These are phyloP conservation scores for Backusella circina DNA, from an alignment of 192 early-diverging fungal genomes.

Conservation along the genomic window DNA sequence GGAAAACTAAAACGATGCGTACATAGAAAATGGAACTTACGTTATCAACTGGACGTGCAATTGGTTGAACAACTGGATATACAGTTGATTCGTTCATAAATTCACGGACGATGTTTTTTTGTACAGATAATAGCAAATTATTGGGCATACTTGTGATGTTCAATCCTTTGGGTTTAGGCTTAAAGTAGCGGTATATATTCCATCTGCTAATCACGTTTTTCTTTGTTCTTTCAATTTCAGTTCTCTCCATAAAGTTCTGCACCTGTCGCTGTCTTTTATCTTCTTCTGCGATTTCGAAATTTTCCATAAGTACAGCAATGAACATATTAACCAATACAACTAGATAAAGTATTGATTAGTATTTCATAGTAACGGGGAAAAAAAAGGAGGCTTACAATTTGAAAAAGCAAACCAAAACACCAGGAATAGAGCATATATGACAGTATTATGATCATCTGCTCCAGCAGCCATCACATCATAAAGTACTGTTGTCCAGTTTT, in stretches of 20 bases:
- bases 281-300: constrained; percentile 57
- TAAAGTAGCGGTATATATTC: constrained; percentile 51
- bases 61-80: not conserved
- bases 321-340: constrained; percentile 63
- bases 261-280: constrained; percentile 52
- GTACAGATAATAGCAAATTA: constrained; percentile 38
- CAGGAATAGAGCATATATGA: constrained; percentile 45
- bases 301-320: constrained; percentile 63
- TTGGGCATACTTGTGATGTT: constrained; percentile 40
- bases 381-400: constrained; percentile 46
- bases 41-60: not conserved
- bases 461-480: constrained; percentile 46
- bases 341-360: constrained; percentile 14
- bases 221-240: constrained; percentile 25
- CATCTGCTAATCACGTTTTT: constrained; percentile 44
- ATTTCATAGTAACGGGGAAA: not conserved
- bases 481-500: constrained; percentile 57
- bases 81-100: constrained; percentile 29
- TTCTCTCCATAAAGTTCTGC: constrained; percentile 34
- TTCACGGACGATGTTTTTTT: constrained; percentile 47
- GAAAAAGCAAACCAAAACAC: constrained; percentile 52
- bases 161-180: constrained; percentile 42
- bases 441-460: constrained; percentile 22
- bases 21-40: not conserved
- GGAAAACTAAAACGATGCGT: not conserved